Base-by-base conservation (phyloP, 176 grass and related monocot genomes). In the Pharus latifolius region DNA sequence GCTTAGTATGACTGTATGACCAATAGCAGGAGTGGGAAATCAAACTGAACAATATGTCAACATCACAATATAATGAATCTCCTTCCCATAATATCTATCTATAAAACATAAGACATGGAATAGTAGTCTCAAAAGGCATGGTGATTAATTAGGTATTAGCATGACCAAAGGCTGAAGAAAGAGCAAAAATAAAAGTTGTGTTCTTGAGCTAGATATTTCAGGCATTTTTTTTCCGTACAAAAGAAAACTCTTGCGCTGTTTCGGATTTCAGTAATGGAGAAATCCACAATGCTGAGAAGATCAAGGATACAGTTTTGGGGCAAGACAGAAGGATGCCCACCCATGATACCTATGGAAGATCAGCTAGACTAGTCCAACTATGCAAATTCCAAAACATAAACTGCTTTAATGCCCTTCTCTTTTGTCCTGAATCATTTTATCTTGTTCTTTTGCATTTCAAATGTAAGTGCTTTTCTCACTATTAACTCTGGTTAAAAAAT, bases 181-280 rank as follows among this genome's bases (percentile, higher is more conserved):
- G 66, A 42, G 53, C 16, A 82, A 75, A 60, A 41, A 24, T 67
- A 32, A 5, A 82, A n/a, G 4, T 56, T 10, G 43, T 34, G 44
- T 58, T 14, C 14, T 8, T 59, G 19, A 33, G 57, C 6, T 70
- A 60, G 32, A 70, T 19, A 20, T 3, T 49, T 30, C 12, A 67
- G 29, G 35, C 53, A 44, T 48, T 27, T 37, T 15, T 7, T 46
- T 18, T 74, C 46, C 22, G 17, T 2, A 61, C 15, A 11, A 60
- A 60, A 37, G 56, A 49, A 60, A 20, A 73, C 27, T 46, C 17
- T 10, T 26, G 16, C 43, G 49, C 12, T 56, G 12, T 17, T 45
- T 66, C 33, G 17, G 14, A 77, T 33, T 62, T 66, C 49, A 35
- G 4, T 17, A 78, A 78, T n/a, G 30, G 10, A 38, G 10, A 5